Percentiles rank a stretch among this genome's conserved stretches.
phyloP scores from a whole-genome alignment of 2,329 filamentous ascomycete species.

The Botrytis byssoidea region DNA sequence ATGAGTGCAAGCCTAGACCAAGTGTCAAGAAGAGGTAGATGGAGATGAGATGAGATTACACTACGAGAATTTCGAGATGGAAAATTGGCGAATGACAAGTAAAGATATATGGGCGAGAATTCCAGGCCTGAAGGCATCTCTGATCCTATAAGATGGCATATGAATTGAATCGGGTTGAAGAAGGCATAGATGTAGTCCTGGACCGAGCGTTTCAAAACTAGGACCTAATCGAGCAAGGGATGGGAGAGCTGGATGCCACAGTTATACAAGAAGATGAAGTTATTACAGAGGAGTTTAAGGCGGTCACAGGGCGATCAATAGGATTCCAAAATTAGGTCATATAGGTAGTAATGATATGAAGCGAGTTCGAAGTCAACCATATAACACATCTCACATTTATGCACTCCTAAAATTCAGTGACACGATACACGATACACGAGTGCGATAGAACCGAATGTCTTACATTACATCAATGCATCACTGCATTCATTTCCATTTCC shows the following conservation, averaged over 20 bases:
- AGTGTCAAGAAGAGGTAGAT: conserved; percentile 41
- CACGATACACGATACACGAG: background rate
- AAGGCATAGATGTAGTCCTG: background rate
- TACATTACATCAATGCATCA: background rate
- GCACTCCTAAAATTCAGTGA: background rate
- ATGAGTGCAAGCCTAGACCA: conserved; percentile 57
- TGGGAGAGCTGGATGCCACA: background rate
- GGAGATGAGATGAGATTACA: background rate
- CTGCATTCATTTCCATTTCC: background rate
- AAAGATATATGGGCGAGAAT: background rate
- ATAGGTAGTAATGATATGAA: conserved; percentile 19
- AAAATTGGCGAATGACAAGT: background rate
- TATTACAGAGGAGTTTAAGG: conserved; percentile 11
- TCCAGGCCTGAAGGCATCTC: background rate
- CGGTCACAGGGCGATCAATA: conserved; percentile 20
- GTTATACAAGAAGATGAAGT: conserved; percentile 7
- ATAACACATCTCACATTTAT: background rate
- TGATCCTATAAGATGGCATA: background rate
- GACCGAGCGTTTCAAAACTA: background rate
- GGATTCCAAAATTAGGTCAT: conserved; percentile 11
- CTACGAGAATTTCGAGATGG: background rate
- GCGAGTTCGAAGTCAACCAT: background rate
- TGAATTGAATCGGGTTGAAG: background rate
- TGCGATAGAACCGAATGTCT: background rate
- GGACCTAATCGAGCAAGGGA: background rate